Base-by-base conservation (phyloP, 2,329 filamentous ascomycete species). In the Graphiopsis chlorocephala region DNA sequence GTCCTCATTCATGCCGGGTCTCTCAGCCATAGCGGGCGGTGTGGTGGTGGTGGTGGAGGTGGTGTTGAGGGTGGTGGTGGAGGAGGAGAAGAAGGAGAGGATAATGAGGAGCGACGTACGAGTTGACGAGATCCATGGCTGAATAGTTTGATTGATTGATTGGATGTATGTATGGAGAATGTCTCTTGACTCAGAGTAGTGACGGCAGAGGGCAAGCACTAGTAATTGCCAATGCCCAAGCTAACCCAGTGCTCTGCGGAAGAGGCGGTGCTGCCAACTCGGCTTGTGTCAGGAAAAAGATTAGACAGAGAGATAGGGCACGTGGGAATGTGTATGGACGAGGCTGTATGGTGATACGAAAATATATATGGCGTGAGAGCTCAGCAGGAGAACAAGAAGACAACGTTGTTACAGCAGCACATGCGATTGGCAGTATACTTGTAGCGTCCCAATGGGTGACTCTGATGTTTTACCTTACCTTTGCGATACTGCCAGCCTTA, bases 101-200 rank as follows among this genome's bases (percentile, higher is more conserved):
- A 33, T 61, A 23, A 17, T 14, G n/a, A n/a, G 29, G 55, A 26
- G 33, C 48, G 62, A 64, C 62, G 62, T 64, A 73, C 73, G 63
- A 74, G 75, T 74, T 75, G 68, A 76, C 73, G 64, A 76, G 72
- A 71, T 76, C 74, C 74, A 76, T 76, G 58, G 56, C 61, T 45
- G 61, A 23, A 23, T 31, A 31, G n/a, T n/a, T n/a, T n/a, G n/a
- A n/a, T 25, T 23, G 42, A 29, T 26, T 45, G 29, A 31, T 56
- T 29, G 17, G 29, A 31, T 55, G 28, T 47, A 29, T 62, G 31
- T 55, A 17, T 55, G 48, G 15, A 45, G 47, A 33, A 45, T 45
- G 23, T 25, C 15, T 38, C 60, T 62, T 63, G 52, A 61, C 17
- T 52, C 52, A 60, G 57, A 45, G 50, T 8, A 35, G 35, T 55